Conservation (phyloP, 331 rosid genomes). For the Quercus tomentella region DNA sequence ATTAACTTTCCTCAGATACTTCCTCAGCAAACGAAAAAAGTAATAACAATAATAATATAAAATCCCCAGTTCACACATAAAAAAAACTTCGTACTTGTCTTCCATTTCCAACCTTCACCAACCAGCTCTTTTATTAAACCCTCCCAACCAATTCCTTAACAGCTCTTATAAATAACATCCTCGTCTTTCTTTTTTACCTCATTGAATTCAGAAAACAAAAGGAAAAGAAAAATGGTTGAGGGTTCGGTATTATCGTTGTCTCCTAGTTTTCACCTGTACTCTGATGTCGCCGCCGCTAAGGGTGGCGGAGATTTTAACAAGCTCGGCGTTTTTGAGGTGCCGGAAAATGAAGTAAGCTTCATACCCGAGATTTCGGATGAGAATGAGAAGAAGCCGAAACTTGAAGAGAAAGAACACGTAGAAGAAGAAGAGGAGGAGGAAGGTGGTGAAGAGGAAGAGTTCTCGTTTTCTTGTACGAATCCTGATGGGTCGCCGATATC, state of each 20-base stretch:
- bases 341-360: background rate
- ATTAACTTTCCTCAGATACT: background rate
- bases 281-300: conserved; percentile 8
- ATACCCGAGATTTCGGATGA: conserved; percentile 4
- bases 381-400: background rate
- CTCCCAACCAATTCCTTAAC: background rate
- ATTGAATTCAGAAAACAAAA: background rate
- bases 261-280: background rate
- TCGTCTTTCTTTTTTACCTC: background rate
- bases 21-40: too few relatives aligned
- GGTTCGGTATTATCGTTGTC: conserved; percentile 22
- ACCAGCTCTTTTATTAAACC: conserved; percentile 4
- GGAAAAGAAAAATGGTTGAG: conserved; percentile 31
- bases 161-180: background rate
- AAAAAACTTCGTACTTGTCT: background rate
- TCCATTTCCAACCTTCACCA: background rate
- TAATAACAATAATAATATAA: background rate
- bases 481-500: conserved; percentile 50
- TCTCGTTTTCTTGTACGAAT: conserved; percentile 50
- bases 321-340: background rate
- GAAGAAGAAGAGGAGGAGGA: background rate
- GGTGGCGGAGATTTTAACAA: conserved; percentile 30
- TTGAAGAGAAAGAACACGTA: background rate
- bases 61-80: background rate
- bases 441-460: conserved; percentile 57